These are phyloP conservation scores for Oehlia diaphana DNA, from an alignment of 192 early-diverging fungal species.

Conservation along the genomic window DNA sequence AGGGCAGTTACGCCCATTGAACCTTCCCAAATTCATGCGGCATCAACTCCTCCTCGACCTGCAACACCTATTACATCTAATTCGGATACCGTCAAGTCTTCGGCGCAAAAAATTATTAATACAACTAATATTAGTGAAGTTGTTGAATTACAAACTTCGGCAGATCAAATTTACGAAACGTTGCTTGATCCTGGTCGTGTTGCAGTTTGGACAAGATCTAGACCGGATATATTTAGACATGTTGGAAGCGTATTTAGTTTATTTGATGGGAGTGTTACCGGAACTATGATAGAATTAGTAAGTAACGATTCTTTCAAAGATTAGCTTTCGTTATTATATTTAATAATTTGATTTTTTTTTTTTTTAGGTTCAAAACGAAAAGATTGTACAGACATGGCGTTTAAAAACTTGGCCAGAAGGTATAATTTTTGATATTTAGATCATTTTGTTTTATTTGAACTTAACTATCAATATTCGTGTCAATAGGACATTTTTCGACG, in stretches of 20 bases:
- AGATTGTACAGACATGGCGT: slow-evolving; percentile 86
- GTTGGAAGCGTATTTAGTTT: slow-evolving; percentile 68
- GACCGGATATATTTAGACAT: slow-evolving; percentile 61
- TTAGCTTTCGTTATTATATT: not conserved
- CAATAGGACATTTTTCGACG: slow-evolving; percentile 73
- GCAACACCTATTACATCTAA: slow-evolving; percentile 11
- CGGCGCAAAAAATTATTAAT: slow-evolving; percentile 47
- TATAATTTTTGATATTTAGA: slow-evolving; percentile 17
- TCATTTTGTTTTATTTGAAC: not conserved
- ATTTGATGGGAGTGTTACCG: slow-evolving; percentile 89
- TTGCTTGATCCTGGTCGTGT: slow-evolving; percentile 77
- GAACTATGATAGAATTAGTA: slow-evolving; percentile 72
- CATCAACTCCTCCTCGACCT: slow-evolving; percentile 32
- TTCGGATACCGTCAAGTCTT: not conserved
- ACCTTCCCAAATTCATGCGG: not conserved
- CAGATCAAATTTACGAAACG: slow-evolving; percentile 75
- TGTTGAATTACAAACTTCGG: slow-evolving; percentile 82
- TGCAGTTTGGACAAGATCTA: slow-evolving; percentile 76
- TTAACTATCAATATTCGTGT: not conserved
- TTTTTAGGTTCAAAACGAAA: slow-evolving; percentile 57
- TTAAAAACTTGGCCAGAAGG: slow-evolving; percentile 80
- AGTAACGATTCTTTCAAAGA: not conserved
- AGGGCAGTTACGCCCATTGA: slow-evolving; percentile 30
- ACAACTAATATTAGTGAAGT: slow-evolving; percentile 70
- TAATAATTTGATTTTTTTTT: not conserved